A percentile compares a stretch with the other conserved stretches of the same genome.
These are phyloP conservation scores for Yamadazyma scolyti DNA, from an alignment of 805 yeast genomes.

Conservation along the genomic window DNA sequence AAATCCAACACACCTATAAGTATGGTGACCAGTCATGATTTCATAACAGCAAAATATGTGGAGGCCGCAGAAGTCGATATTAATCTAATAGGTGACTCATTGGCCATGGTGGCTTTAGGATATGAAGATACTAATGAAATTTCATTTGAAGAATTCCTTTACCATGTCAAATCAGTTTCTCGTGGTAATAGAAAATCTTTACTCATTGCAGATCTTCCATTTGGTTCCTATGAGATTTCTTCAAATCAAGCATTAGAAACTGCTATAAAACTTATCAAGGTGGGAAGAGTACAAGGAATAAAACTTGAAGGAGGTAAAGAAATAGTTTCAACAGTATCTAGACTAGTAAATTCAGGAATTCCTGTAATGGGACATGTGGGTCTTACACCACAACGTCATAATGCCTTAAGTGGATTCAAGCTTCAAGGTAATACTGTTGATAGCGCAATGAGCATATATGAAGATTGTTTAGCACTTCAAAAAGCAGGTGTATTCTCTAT, in stretches of 20 bases:
- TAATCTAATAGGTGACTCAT: slow-evolving; percentile 83
- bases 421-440: slow-evolving; percentile 68
- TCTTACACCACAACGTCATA: slow-evolving; percentile 82
- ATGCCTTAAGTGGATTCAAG: slow-evolving; percentile 80
- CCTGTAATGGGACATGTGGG: slow-evolving; percentile 94
- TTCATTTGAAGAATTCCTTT: slow-evolving; percentile 73
- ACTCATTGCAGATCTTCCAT: slow-evolving; percentile 82
- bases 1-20: slow-evolving; percentile 26
- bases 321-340: slow-evolving; percentile 47
- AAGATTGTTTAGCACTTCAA: slow-evolving; percentile 69
- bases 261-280: slow-evolving; percentile 50
- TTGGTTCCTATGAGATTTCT: slow-evolving; percentile 75
- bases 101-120: slow-evolving; percentile 90
- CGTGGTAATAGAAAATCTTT: slow-evolving; percentile 67
- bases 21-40: slow-evolving; percentile 84
- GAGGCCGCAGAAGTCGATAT: slow-evolving; percentile 65
- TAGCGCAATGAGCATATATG: slow-evolving; percentile 53
- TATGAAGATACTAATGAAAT: slow-evolving; percentile 72
- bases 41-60: slow-evolving; percentile 68
- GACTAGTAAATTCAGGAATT: slow-evolving; percentile 65
- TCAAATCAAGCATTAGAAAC: slow-evolving; percentile 59
- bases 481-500: slow-evolving; percentile 73
- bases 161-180: slow-evolving; percentile 70
- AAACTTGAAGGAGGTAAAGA: slow-evolving; percentile 84
- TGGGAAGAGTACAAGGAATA: slow-evolving; percentile 64